Evolutionary conservation across 768 basidiomycete species (phyloP), one percentile per base, ranked within the genome.

Genomic region (Tricholoma terreum): DNA sequence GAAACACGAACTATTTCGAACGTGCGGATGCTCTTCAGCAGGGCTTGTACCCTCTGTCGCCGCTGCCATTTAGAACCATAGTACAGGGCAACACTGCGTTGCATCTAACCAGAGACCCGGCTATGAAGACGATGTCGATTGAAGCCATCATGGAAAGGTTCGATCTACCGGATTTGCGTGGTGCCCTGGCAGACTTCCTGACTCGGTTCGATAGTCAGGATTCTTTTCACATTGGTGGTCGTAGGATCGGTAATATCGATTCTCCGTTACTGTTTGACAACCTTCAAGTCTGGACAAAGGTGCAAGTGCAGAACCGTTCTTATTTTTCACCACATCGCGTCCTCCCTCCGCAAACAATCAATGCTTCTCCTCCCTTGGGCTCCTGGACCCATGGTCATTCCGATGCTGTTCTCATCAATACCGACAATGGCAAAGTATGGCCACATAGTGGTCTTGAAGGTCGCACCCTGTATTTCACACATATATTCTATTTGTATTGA

Each of bases 231-330:
- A 24, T 45, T 24, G 43, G 43, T 45, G 43, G 21, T 24, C 21
- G 43, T 45, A 45, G 43, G 43, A 45, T 45, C 22, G 3, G 43
- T 45, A 24, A 45, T 22, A 45, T 45, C 12, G 43, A 45, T 46
- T 46, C 43, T 46, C 43, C 43, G 12, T 14, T 46, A 46, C 43
- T 22, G 27, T 24, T 46, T 1, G 43, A 46, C 43, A 46, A 46
- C 5, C 50, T 50, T 50, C 31, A 50, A 50, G 50, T 50, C 31
- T 50, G 50, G 50, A 34, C 50, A 33, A 50, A 50, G 50, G 50
- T 50, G 21, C 30, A 50, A 22, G 50, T 50, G 31, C 50, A 50
- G 31, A 50, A 50, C 35, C 6, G 35, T 33, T 33, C 31, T 33
- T 17, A 34, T 50, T 50, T 50, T 14, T 15, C 48, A 49, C 48